Percentiles rank a stretch among this genome's conserved stretches.
Evolutionary conservation across 106 monocot genomes (phyloP).

Genomic region (Amphibolis antarctica): DNA sequence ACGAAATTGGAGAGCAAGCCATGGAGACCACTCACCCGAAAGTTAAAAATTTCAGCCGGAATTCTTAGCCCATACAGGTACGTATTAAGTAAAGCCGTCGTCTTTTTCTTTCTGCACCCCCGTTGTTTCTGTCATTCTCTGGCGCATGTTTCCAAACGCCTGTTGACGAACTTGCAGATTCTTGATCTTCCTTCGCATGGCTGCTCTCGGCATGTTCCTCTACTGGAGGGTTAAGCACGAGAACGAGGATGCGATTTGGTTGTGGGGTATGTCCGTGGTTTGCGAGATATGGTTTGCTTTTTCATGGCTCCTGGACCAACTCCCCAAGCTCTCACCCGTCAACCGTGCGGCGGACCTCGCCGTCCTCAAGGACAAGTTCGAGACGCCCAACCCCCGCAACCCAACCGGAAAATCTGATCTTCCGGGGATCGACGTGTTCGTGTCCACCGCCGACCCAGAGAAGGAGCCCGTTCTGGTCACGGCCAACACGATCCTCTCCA

Average conservation of each 20-base stretch:
- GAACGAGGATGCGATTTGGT: conserved; percentile 63
- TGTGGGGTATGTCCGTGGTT: conserved; percentile 72
- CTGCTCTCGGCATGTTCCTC: conserved; percentile 42
- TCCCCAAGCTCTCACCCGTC: conserved; percentile 67
- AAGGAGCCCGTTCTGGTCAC: conserved; percentile 83
- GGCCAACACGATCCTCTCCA: conserved; percentile 72
- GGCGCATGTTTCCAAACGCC: too few species aligned
- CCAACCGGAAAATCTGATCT: conserved; percentile 10
- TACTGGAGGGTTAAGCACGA: conserved; percentile 51
- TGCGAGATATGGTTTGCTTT: conserved; percentile 86
- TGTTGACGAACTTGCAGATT: too few species aligned
- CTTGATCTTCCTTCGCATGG: conserved; percentile 38
- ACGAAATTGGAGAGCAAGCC: conserved; percentile 44
- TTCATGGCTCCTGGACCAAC: conserved; percentile 85
- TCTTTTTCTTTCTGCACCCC: too few species aligned
- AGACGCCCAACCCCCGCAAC: background rate
- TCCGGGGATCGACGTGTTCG: conserved; percentile 47
- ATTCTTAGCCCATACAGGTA: conserved; percentile 13
- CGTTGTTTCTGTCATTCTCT: too few species aligned
- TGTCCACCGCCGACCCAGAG: conserved; percentile 75
- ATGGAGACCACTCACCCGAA: conserved; percentile 73
- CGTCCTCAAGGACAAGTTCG: conserved; percentile 30
- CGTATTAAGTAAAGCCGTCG: too few species aligned
- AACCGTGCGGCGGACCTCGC: conserved; percentile 52
- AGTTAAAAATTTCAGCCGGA: conserved; percentile 45